Evolutionary conservation across 345 rosid species (phyloP).

Genomic region (Hibiscus tridactylites): DNA sequence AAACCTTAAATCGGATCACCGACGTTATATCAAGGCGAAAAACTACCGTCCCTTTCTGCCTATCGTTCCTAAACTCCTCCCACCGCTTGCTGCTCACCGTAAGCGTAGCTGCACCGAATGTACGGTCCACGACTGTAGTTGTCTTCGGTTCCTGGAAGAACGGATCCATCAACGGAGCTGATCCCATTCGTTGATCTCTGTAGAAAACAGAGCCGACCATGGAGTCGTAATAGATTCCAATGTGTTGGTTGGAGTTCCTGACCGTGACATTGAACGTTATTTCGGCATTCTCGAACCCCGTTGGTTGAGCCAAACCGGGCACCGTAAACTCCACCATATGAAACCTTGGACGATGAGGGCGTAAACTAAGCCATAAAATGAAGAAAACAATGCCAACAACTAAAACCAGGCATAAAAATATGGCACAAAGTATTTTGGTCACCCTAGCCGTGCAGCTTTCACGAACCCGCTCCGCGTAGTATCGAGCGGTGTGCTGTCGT

Average conservation of each 20-base stretch:
- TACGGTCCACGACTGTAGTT: slow-evolving; percentile 36
- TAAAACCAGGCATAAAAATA: slow-evolving; percentile 44
- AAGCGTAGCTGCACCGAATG: slow-evolving; percentile 47
- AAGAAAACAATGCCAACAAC: slow-evolving; percentile 40
- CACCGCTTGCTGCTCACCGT: slow-evolving; percentile 48
- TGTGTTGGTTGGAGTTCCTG: slow-evolving; percentile 61
- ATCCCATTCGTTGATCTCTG: slow-evolving; percentile 50
- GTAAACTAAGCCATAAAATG: slow-evolving; percentile 71
- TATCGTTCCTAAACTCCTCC: slow-evolving; percentile 52
- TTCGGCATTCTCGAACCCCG: slow-evolving; percentile 46
- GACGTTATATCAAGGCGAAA: slow-evolving; percentile 61
- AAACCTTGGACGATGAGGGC: slow-evolving; percentile 80
- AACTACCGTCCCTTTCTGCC: slow-evolving; percentile 39
- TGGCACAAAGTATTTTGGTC: slow-evolving; percentile 47
- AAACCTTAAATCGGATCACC: slow-evolving; percentile 54
- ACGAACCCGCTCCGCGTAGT: slow-evolving; percentile 47
- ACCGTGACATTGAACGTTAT: slow-evolving; percentile 53
- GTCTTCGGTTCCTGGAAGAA: slow-evolving; percentile 68
- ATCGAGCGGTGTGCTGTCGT: slow-evolving; percentile 30
- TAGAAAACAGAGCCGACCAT: slow-evolving; percentile 54
- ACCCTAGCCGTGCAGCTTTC: slow-evolving; percentile 58
- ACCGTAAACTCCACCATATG: slow-evolving; percentile 36
- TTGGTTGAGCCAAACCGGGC: slow-evolving; percentile 35
- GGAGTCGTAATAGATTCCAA: slow-evolving; percentile 47
- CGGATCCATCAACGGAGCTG: slow-evolving; percentile 29